Evolutionary conservation across 768 basidiomycete genomes (phyloP), one percentile per base, ranked within the genome.

Genomic region (Leucocoprinus leucothites): DNA sequence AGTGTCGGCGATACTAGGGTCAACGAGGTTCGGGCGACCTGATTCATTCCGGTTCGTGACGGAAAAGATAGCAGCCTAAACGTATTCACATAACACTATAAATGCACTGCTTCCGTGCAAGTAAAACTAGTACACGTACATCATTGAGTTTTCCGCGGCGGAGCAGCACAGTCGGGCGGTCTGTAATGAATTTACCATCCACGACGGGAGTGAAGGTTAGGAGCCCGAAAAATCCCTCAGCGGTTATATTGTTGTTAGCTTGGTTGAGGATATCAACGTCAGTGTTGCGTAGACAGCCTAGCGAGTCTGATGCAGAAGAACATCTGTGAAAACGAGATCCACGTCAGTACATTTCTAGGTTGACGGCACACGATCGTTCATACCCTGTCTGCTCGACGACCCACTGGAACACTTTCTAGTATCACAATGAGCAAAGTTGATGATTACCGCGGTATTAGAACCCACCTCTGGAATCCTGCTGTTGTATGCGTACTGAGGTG

Each of bases 181-280:
- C 71, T 0, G 69, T 64, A 28, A 81, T 79, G 55, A 78, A 75
- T 1, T 63, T 65, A 1, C 76, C 80, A 59, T 82, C 80, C 2
- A 82, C 71, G 16, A 82, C 78, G 0, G 80, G 79, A 13, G 70
- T 69, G 41, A 76, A 78, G 16, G 64, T 53, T 26, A 66, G 76
- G 11, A 31, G 31, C 31, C 31, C 31, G 31, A 5, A 31, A 31
- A 31, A 31, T 11, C 31, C 31, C 11, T 31, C 11, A 11, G 5
- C 11, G 6, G 31, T 31, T 5, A 31, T 31, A 11, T 31, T 31
- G 6, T 5, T 11, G 11, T 31, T 31, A 1, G 73, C 74, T 0
- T 74, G 5, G 11, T 31, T 74, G 47, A 63, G 76, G 64, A 80
- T 77, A 2, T 59, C 73, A 36, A 63, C 65, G 0, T 1, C 7